Evolutionary conservation across 2,329 filamentous ascomycete species (phyloP), one percentile per base, ranked within the genome.

Genomic region (Ophidiomyces ophidiicola): DNA sequence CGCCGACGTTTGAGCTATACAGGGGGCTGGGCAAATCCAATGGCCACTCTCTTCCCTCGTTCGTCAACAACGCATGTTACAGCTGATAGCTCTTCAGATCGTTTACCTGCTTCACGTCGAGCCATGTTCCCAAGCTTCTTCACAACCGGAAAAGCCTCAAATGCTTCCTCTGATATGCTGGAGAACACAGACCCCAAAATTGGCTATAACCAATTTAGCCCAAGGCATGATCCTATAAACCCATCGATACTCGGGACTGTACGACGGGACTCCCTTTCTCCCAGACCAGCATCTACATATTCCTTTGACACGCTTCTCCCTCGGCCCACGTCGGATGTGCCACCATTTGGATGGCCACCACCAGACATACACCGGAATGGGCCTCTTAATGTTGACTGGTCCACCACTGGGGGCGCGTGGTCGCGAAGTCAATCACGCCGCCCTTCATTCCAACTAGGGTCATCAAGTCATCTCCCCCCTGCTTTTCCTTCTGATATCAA

Each of bases 391-490:
- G 60, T 69, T 12, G 68, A 72, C 41, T 74, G 71, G 71, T 64
- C 65, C 15, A 61, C 62, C 1, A 59, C 63, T 10, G 69, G 57
- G 50, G 69, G 57, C 50, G 63, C 80, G 1, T 90, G 80, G 79
- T 82, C 82, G 4, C 68, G 82, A 26, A 81, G 76, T 50, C 78
- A 80, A 5, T 93, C 86, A 23, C 74, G 87, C 35, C 74, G 87
- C 24, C 82, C 83, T 10, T 93, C 85, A 1, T 67, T 85, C 5
- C 83, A 90, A 46, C 72, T 77, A 50, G 82, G 82, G 8, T 84
- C 81, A 1, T 78, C 81, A 1, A 78, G 72, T 57, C 73, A 74
- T 44, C 58, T 77, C 11, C 66, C 71, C 2, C 61, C 72, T 37
- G 68, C 72, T 10, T 64, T 71, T 28, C 65, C 70, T 19, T 67